Evolutionary conservation across 768 basidiomycete species (phyloP), one percentile per base, ranked within the genome.

Genomic region (Kwoniella botswanensis): DNA sequence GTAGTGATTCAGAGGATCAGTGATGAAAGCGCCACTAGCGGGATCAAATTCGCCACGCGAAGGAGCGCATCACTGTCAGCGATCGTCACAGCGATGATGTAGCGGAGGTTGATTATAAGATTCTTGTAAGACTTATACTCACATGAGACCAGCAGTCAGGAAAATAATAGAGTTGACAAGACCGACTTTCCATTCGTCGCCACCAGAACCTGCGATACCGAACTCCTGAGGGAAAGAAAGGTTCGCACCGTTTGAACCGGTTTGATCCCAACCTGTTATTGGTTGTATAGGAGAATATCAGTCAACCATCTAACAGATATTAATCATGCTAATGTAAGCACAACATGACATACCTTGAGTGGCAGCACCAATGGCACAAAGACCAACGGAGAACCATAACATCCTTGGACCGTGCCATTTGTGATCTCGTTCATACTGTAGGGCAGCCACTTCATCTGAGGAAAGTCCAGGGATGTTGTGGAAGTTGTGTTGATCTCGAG

Each of bases 1-100:
- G 67, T 77, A 84, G 63, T 83, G 76, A 78, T 96, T 98, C 65
- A 92, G 85, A 0, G 91, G 91, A 42, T 90, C 88, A 1, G 89
- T 65, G 35, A 80, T 71, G 65, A 67, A 75, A 17, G 67, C 70
- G n/a, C 72, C 75, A 61, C 71, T 75, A 50, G 17, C 46, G 46
- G 46, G 18, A 50, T 50, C 46, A 50, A 24, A 15, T 29, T 61
- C 21, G 21, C 71, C 54, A 46, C 7, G 26, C 9, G 42, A 18
- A 26, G 26, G 26, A 26, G 26, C 41, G 15, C 55, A 56, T 56
- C 2, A 24, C 55, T 26, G 46, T 29, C n/a, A 15, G 17, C 55
- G 4, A n/a, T 56, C 55, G 22, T 35, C 35, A 35, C 35, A 35
- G 35, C 35, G 35, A 35, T 35, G 35, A 35, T 35, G 35, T 35